These are phyloP conservation scores for Aureobasidium sp. DNA, from an alignment of 2,329 filamentous ascomycete genomes.

Conservation along the genomic window DNA sequence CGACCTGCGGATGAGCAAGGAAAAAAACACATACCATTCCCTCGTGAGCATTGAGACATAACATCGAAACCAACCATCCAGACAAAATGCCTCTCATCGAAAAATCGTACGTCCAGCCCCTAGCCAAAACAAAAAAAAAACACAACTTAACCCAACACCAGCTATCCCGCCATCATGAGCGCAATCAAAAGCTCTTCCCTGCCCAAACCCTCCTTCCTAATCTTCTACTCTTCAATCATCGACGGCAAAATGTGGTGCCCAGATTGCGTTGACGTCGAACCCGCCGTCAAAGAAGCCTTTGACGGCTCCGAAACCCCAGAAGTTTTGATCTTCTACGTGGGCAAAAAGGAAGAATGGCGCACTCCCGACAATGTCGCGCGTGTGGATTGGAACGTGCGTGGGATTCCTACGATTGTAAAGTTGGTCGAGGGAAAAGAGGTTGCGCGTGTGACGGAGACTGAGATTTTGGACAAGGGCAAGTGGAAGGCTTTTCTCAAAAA, in stretches of 20 bases:
- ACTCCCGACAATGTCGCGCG: neutral
- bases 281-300: neutral
- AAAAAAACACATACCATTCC: neutral
- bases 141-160: neutral
- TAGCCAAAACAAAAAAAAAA: neutral
- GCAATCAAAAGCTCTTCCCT: neutral
- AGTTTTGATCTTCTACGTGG: conserved; percentile 5
- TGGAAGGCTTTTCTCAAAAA: conserved; percentile 9
- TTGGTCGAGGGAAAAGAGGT: conserved; percentile 1
- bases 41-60: neutral
- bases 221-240: conserved; percentile 1
- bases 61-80: neutral
- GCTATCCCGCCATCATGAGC: conserved; percentile 3
- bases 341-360: conserved; percentile 6
- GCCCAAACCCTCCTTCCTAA: neutral
- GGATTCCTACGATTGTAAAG: conserved; percentile 1
- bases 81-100: conserved; percentile 1
- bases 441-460: neutral
- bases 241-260: conserved; percentile 11
- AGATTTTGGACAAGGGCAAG: conserved; percentile 2
- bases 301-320: neutral
- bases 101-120: neutral
- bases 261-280: conserved; percentile 5
- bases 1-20: too few relatives aligned
- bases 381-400: conserved; percentile 5